Evolutionary conservation across 2,329 filamentous ascomycete species (phyloP).

Genomic region (Penicillium sp.): DNA sequence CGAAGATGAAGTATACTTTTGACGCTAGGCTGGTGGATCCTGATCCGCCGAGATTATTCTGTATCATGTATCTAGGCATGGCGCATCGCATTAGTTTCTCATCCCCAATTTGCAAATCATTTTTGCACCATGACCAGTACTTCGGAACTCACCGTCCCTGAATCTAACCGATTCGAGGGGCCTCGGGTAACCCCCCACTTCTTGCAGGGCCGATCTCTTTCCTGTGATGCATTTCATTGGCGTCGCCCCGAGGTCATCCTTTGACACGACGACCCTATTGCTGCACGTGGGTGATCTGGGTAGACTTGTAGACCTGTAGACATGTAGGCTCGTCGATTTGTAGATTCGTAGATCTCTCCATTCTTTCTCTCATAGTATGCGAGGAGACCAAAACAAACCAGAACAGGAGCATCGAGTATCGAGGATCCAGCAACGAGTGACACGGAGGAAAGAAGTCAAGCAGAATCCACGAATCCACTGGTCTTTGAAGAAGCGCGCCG

Average conservation of each 20-base stretch:
- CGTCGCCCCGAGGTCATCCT: constrained; percentile 7
- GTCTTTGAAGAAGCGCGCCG: constrained; percentile 8
- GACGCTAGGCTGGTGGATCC: background rate
- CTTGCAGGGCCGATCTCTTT: constrained; percentile 15
- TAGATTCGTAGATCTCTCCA: too few species aligned
- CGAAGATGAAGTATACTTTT: background rate
- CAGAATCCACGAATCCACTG: too few species aligned
- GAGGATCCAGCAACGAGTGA: too few species aligned
- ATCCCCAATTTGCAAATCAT: background rate
- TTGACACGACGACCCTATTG: constrained; percentile 1
- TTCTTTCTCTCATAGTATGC: too few species aligned
- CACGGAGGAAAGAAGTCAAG: too few species aligned
- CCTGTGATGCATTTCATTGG: constrained; percentile 19
- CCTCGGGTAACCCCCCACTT: constrained; percentile 27
- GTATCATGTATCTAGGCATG: constrained; percentile 28
- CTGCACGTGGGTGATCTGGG: constrained; percentile 13
- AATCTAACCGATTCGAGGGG: constrained; percentile 8
- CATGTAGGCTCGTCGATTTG: too few species aligned
- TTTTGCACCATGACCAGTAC: background rate
- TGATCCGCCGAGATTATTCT: constrained; percentile 7
- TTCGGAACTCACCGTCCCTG: constrained; percentile 3
- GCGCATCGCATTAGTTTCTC: constrained; percentile 9
- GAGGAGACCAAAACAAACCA: too few species aligned
- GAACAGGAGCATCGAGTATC: background rate
- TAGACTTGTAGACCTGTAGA: too few species aligned